A percentile compares a stretch with the other conserved stretches of the same genome.
phyloP scores from a whole-genome alignment of 495 filamentous ascomycete genomes.

The Aspergillus sparsus region DNA sequence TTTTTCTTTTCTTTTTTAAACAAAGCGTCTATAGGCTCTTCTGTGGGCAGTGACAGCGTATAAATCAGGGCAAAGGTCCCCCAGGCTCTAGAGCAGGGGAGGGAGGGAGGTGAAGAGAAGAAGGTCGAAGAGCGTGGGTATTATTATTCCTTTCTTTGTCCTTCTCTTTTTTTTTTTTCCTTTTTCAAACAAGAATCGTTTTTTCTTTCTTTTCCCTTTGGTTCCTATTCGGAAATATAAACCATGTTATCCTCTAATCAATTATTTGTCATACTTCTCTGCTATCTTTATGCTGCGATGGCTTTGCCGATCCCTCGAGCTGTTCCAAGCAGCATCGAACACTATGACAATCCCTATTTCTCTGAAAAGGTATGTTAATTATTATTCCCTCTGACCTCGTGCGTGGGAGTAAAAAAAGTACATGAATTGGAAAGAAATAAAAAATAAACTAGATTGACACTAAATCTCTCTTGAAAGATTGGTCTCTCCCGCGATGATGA shows the following conservation, averaged over 20 bases:
- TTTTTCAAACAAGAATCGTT: too few relatives aligned
- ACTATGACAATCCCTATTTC: neutral
- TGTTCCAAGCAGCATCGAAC: neutral
- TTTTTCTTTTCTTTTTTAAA: too few relatives aligned
- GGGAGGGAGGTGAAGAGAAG: too few relatives aligned
- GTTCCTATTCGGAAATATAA: neutral
- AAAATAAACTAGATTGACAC: too few relatives aligned
- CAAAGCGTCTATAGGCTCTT: too few relatives aligned
- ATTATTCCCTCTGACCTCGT: neutral
- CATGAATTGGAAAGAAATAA: neutral
- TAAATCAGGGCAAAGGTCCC: too few relatives aligned
- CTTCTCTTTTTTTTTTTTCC: too few relatives aligned
- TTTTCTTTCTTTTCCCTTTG: too few relatives aligned
- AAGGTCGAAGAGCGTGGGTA: too few relatives aligned
- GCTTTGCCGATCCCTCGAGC: slow-evolving; percentile 1
- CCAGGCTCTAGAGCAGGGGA: too few relatives aligned
- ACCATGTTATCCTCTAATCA: neutral
- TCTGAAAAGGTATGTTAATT: neutral
- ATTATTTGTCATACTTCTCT: neutral
- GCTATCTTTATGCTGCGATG: neutral
- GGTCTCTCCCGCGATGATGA: neutral
- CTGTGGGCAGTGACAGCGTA: neutral
- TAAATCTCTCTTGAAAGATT: neutral
- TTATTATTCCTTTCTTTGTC: too few relatives aligned
- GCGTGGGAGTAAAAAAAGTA: neutral